Evolutionary conservation across 257 asterid species (phyloP).

Genomic region (Nemophila menziesii): DNA sequence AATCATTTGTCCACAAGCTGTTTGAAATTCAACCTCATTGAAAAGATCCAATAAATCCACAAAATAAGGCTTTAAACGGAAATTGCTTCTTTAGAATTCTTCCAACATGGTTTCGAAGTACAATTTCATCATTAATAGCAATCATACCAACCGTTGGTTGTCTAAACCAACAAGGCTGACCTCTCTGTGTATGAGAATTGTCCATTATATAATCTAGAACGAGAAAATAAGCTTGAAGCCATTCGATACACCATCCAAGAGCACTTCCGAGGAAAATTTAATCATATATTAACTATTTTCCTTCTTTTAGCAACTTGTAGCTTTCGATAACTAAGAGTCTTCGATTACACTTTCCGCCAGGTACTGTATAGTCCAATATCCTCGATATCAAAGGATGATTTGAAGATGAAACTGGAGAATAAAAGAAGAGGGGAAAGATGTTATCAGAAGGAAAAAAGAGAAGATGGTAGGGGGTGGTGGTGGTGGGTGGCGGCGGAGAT

Average conservation of each 20-base stretch:
- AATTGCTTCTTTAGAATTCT: constrained; percentile 89
- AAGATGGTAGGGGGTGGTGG: no score
- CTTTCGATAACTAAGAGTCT: constrained; percentile 95
- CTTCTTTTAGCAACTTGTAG: constrained; percentile 68
- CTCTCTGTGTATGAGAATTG: constrained; percentile 73
- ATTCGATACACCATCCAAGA: constrained; percentile 97
- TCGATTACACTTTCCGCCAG: constrained; percentile 94
- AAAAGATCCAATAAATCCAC: constrained; percentile 77
- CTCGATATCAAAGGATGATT: no score
- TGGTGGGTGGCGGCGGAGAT: no score
- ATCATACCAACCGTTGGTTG: constrained; percentile 85
- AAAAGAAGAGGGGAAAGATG: no score
- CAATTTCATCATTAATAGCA: constrained; percentile 72
- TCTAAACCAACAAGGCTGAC: constrained; percentile 92
- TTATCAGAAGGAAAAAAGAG: no score
- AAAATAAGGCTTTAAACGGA: constrained; percentile 70
- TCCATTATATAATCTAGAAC: constrained; percentile 95
- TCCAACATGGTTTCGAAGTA: constrained; percentile 87
- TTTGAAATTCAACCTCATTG: constrained; percentile 58
- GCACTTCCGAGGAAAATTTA: constrained; percentile 79
- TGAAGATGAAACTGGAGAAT: no score
- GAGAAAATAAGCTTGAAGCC: constrained; percentile 98
- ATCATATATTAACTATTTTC: constrained; percentile 49
- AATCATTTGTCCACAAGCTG: constrained; percentile 93
- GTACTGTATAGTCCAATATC: constrained; percentile 96